A percentile compares a stretch with the other conserved stretches of the same genome.
These are phyloP conservation scores for Helianthus tuberosus DNA, from an alignment of 129 eudicot genomes.

Conservation along the genomic window DNA sequence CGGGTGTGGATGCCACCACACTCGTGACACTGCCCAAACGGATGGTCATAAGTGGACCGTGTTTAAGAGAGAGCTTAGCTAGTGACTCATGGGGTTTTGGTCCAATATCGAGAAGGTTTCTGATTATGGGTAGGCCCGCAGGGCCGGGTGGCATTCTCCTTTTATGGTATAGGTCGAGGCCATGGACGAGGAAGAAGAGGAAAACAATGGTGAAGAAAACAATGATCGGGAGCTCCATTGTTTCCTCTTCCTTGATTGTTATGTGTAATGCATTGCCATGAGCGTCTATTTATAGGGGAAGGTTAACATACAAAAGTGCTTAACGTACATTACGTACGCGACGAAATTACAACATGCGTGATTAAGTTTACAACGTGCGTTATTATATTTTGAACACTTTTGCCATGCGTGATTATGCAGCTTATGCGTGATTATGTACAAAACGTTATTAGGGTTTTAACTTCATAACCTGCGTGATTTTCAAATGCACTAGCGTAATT, in stretches of 20 bases:
- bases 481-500: too few species aligned
- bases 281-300: too few species aligned
- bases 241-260: background rate
- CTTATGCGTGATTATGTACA: too few species aligned
- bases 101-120: constrained; percentile 9
- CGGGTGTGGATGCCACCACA: constrained; percentile 4
- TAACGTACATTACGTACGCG: too few species aligned
- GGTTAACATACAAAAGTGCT: too few species aligned
- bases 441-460: too few species aligned
- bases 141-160: background rate
- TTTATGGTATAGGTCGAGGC: background rate
- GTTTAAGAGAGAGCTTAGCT: background rate
- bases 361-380: too few species aligned
- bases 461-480: too few species aligned
- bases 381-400: too few species aligned
- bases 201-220: background rate
- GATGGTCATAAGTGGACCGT: constrained; percentile 4
- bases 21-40: background rate
- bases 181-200: background rate
- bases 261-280: background rate
- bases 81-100: constrained; percentile 4
- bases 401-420: too few species aligned
- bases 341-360: too few species aligned
- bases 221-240: background rate
- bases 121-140: background rate